phyloP scores from a whole-genome alignment of 106 monocot genomes.

The Phalaenopsis equestris region DNA sequence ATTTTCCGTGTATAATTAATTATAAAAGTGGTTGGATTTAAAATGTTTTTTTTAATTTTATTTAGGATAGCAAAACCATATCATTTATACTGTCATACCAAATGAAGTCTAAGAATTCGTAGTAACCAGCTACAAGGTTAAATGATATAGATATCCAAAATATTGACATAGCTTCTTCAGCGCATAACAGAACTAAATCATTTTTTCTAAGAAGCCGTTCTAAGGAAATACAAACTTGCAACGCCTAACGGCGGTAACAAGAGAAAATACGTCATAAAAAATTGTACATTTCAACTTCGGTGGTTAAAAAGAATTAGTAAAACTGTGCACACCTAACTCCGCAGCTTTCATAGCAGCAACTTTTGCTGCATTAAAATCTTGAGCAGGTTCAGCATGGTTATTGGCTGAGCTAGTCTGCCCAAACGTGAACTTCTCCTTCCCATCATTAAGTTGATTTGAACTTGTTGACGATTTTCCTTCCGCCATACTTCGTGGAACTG shows the following conservation, averaged over 20 bases:
- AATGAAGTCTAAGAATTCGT: too few species aligned
- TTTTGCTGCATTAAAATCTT: conserved; percentile 71
- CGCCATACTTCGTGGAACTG: conserved; percentile 5
- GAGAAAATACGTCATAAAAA: neutral
- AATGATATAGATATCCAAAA: neutral
- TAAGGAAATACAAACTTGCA: neutral
- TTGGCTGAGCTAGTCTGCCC: conserved; percentile 13
- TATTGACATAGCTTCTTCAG: neutral
- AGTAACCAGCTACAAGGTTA: too few species aligned
- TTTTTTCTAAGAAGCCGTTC: neutral
- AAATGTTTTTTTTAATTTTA: too few species aligned
- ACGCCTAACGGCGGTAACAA: neutral
- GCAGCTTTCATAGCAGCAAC: conserved; percentile 95
- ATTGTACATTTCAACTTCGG: neutral
- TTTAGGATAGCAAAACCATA: too few species aligned
- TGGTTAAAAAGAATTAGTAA: neutral
- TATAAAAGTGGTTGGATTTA: too few species aligned
- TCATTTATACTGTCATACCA: too few species aligned
- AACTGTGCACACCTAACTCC: conserved; percentile 50
- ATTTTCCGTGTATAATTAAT: too few species aligned
- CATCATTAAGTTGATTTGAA: conserved; percentile 21
- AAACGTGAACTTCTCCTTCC: conserved; percentile 18
- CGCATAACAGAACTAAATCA: neutral
- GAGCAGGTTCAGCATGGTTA: conserved; percentile 26
- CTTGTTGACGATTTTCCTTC: conserved; percentile 33